These are phyloP conservation scores for Alternaria sp. DNA, from an alignment of 2,329 filamentous ascomycete genomes.

Conservation along the genomic window DNA sequence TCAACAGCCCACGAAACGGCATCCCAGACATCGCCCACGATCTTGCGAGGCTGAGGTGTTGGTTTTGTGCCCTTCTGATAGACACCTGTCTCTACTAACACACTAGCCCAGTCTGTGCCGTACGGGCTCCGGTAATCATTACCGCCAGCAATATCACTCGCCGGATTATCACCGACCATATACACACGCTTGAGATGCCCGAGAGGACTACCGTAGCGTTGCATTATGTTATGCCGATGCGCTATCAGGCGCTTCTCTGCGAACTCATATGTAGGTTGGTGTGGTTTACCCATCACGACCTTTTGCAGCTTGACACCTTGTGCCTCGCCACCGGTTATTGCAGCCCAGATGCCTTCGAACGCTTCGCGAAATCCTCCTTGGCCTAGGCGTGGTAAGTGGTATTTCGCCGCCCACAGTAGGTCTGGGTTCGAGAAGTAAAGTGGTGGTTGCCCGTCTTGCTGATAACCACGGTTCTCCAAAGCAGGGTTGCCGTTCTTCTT, in stretches of 20 bases:
- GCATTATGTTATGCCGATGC: conserved; percentile 64
- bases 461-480: conserved; percentile 79
- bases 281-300: conserved; percentile 84
- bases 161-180: conserved; percentile 82
- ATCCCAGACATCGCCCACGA: conserved; percentile 77
- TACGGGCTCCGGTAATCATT: conserved; percentile 74
- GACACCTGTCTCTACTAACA: conserved; percentile 83
- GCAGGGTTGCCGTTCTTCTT: conserved; percentile 70
- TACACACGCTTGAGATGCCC: conserved; percentile 76
- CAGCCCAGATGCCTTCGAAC: conserved; percentile 79
- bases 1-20: conserved; percentile 80
- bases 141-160: conserved; percentile 88
- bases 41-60: conserved; percentile 67
- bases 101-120: conserved; percentile 77
- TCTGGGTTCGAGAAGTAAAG: conserved; percentile 93
- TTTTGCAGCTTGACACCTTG: conserved; percentile 66
- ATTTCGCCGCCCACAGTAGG: conserved; percentile 85
- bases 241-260: conserved; percentile 76
- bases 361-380: conserved; percentile 91
- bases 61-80: conserved; percentile 67
- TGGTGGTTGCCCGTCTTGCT: conserved; percentile 79
- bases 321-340: conserved; percentile 67
- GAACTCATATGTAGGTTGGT: conserved; percentile 78
- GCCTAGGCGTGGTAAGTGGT: conserved; percentile 85
- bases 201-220: conserved; percentile 30